phyloP scores from a whole-genome alignment of 495 filamentous ascomycete genomes.

The Neurospora sp. region DNA sequence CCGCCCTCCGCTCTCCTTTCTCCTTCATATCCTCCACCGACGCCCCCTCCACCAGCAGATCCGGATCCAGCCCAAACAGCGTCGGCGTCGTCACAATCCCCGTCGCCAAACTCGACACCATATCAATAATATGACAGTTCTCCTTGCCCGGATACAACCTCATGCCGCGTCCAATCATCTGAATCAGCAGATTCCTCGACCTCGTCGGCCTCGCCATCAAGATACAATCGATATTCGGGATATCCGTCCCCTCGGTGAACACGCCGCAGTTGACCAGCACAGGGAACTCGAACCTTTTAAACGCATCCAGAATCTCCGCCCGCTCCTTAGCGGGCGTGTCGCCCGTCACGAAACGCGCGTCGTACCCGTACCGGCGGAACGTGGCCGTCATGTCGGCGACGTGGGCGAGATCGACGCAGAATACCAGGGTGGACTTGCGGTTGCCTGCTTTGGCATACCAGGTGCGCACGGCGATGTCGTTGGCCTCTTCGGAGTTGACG shows the following conservation, averaged over 20 bases:
- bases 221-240: slow-evolving; percentile 94
- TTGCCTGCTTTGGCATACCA: slow-evolving; percentile 66
- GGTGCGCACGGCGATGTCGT: slow-evolving; percentile 69
- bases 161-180: slow-evolving; percentile 97
- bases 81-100: slow-evolving; percentile 87
- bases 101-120: slow-evolving; percentile 72
- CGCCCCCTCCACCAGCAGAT: slow-evolving; percentile 58
- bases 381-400: slow-evolving; percentile 57
- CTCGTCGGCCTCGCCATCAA: slow-evolving; percentile 80
- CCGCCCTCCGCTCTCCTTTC: slow-evolving; percentile 35
- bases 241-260: slow-evolving; percentile 94
- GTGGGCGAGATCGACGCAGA: slow-evolving; percentile 84
- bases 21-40: slow-evolving; percentile 46
- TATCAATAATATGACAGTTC: slow-evolving; percentile 92
- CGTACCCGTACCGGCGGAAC: slow-evolving; percentile 68
- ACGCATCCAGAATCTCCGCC: slow-evolving; percentile 57
- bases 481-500: slow-evolving; percentile 68
- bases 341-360: slow-evolving; percentile 75
- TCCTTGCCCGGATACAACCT: slow-evolving; percentile 68
- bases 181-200: slow-evolving; percentile 81
- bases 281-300: slow-evolving; percentile 65
- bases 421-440: slow-evolving; percentile 80
- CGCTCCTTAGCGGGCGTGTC: slow-evolving; percentile 57
- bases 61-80: slow-evolving; percentile 84
- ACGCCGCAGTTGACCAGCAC: slow-evolving; percentile 93